Base-by-base conservation (phyloP, 441 rosid genomes). In the Geranium incanum region DNA sequence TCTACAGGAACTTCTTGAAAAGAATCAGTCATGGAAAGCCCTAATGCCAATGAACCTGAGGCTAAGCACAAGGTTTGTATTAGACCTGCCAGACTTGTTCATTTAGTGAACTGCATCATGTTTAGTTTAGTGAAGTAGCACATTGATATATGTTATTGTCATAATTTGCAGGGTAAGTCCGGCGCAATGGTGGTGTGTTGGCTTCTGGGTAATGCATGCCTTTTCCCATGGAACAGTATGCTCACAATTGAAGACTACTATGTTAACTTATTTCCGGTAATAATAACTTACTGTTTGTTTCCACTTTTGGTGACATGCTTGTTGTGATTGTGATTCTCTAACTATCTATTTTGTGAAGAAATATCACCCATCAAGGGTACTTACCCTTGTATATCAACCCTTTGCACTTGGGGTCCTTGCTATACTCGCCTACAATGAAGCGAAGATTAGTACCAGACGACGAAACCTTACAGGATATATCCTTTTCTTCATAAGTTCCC, bases 361-460 rank as follows among this genome's bases (percentile, higher is more conserved):
- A 12, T 92, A 88, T 72, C 96, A 88, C 75, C 81, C 96, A 0
- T 76, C 91, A 12, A 87, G 91, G 67, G 84, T 90, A 41, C 91
- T 92, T 59, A 77, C 91, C 50, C 91, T 92, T 59, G 91, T 87
- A 13, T 88, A 90, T 78, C 89, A 88, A 75, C 89, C 97, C 11
- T 89, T 88, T 70, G 92, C 91, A 5, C 70, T 86, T 23, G 85
- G 79, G 74, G 81, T 91, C 9, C 72, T 85, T 19, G 81, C 83
- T 5, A 55, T 82, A 21, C 79, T 92, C 68, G 76, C 89, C 63
- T 87, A 85, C 75, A 68, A 79, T 48, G 89, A 84, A 76, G 85
- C 88, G 36, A 86, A 78, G 66, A 62, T 84, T 69, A 82, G 88
- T 68, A 91, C 92, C 23, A 81, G 90, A 69, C 52, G 69, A 50